Evolutionary conservation across 2,329 filamentous ascomycete genomes (phyloP), one percentile per base, ranked within the genome.

Genomic region (Colletotrichum trifolii): DNA sequence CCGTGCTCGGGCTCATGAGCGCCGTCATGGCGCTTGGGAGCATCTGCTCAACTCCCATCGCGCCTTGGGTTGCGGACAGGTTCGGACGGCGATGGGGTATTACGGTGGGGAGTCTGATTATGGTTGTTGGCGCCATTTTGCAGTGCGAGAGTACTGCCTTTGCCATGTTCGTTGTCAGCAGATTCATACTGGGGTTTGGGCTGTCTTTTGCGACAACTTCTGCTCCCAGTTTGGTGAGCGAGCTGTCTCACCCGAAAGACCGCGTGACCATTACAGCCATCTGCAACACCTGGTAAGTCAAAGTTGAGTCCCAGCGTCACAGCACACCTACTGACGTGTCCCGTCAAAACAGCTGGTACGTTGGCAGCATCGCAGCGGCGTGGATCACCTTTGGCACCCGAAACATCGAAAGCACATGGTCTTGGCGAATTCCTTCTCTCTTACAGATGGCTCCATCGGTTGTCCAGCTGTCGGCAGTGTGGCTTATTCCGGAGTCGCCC

Each of bases 401-500:
- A 33, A 72, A 73, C 1, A 82, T 83, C 33, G 69, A 73, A 0
- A 77, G 69, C 58, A 74, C 71, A 0, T 78, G 77, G 76, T 73
- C 75, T 8, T 78, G 76, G 77, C 48, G 73, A 4, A 67, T 73
- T 3, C 73, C 73, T 0, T 71, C 72, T 0, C 63, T 75, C 0
- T 64, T 74, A 0, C 73, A 75, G 42, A 70, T 71, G 55, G 56
- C 61, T 3, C 65, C 65, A 3, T 64, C 60, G 13, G 45, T 67
- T 0, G 46, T 67, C 2, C 65, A 67, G 39, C 65, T 67, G 8
- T 25, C 65, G 1, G 78, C 79, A 25, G 78, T 83, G 4, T 86
- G 81, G 60, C 81, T 88, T 68, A 76, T 89, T 1, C 88, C 88
- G 0, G 88, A 90, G 70, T 88, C 85, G 3, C 88, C 88, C 2